Percentiles rank a stretch among this genome's conserved stretches.
Conservation (phyloP, 164 flowering plant species). For the Chimonanthus salicifolius region DNA sequence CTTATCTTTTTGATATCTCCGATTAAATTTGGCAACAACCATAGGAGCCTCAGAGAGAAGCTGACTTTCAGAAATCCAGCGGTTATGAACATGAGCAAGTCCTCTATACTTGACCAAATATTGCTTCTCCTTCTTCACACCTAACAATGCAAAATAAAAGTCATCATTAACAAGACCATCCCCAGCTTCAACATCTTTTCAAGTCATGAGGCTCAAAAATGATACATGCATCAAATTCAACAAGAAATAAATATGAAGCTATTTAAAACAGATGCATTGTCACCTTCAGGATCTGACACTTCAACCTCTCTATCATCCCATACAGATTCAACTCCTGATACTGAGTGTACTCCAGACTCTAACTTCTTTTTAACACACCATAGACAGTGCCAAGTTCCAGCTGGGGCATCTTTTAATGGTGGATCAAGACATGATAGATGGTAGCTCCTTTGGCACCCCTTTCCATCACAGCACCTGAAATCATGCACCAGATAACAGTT, state of each 20-base stretch:
- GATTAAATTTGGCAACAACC: conserved; percentile 42
- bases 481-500: not conserved
- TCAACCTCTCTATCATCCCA: conserved; percentile 52
- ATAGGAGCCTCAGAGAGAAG: conserved; percentile 46
- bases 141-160: conserved; percentile 24
- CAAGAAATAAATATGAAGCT: not conserved
- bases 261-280: conserved; percentile 1
- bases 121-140: conserved; percentile 39
- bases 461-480: conserved; percentile 56
- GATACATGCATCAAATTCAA: not conserved
- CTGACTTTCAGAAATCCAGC: conserved; percentile 55
- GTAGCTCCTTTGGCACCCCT: conserved; percentile 41
- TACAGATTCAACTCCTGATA: conserved; percentile 65
- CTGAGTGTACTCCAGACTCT: conserved; percentile 42
- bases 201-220: not conserved
- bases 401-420: conserved; percentile 34
- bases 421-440: conserved; percentile 57
- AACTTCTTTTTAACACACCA: conserved; percentile 49
- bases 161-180: conserved; percentile 7
- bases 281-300: conserved; percentile 38
- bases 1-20: conserved; percentile 21
- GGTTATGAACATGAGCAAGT: conserved; percentile 77
- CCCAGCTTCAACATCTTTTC: not conserved
- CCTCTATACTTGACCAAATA: conserved; percentile 68
- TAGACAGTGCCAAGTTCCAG: conserved; percentile 47